Conservation (phyloP, 2,329 filamentous ascomycete species). For the Aspergillus pseudoterreus region DNA sequence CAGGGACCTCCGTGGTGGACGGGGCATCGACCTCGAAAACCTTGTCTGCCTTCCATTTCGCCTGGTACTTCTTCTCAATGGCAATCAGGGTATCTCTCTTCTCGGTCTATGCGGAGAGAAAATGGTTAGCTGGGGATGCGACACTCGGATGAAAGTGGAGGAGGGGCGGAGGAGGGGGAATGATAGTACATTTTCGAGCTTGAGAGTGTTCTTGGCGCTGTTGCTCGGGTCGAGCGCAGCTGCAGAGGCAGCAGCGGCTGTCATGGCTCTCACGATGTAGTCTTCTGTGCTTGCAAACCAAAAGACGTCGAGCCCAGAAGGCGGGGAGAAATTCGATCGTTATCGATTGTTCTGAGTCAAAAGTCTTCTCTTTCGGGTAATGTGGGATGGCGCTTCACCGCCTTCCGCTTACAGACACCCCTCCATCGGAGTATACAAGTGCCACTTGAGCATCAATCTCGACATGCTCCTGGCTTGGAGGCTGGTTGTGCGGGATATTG, state of each 20-base stretch:
- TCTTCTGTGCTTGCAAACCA: slow-evolving; percentile 24
- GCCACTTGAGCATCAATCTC: no score
- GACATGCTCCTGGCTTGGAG: no score
- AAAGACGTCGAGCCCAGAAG: slow-evolving; percentile 15
- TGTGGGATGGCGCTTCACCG: slow-evolving; percentile 17
- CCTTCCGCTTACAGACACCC: slow-evolving; percentile 8
- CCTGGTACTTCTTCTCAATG: slow-evolving; percentile 85
- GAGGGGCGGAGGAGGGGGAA: slow-evolving; percentile 24
- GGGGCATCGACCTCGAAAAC: slow-evolving; percentile 88
- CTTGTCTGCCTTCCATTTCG: slow-evolving; percentile 70
- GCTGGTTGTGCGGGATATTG: no score
- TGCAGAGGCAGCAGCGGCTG: slow-evolving; percentile 48
- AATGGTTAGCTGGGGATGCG: slow-evolving; percentile 11
- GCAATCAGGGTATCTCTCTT: slow-evolving; percentile 31
- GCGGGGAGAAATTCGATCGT: slow-evolving; percentile 3
- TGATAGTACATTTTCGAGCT: slow-evolving; percentile 55
- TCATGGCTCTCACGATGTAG: slow-evolving; percentile 30
- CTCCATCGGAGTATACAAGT: not conserved
- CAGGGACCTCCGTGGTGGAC: slow-evolving; percentile 70
- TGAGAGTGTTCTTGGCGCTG: slow-evolving; percentile 58
- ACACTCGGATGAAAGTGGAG: slow-evolving; percentile 11
- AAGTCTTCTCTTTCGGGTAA: slow-evolving; percentile 6
- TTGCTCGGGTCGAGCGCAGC: slow-evolving; percentile 54
- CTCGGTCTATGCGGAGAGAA: slow-evolving; percentile 22
- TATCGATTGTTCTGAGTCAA: slow-evolving; percentile 9